phyloP scores from a whole-genome alignment of 179 eudicot species.

The Dionaea muscipula region DNA sequence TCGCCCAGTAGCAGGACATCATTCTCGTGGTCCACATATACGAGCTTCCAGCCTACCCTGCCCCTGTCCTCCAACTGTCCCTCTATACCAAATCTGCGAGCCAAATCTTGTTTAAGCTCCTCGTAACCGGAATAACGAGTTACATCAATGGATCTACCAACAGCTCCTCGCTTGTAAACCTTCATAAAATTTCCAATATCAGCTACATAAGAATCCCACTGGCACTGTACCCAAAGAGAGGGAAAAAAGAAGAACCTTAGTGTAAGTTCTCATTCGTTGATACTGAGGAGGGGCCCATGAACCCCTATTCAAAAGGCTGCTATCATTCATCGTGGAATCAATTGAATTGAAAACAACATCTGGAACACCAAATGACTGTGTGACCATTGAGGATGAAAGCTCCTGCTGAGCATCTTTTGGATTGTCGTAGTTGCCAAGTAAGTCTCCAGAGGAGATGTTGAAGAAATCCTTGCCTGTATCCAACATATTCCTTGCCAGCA shows the following conservation, averaged over 20 bases:
- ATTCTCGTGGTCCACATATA: constrained; percentile 83
- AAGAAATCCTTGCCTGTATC: constrained; percentile 48
- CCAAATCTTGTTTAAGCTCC: constrained; percentile 85
- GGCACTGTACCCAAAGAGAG: background rate
- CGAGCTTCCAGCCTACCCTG: constrained; percentile 91
- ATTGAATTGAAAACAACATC: constrained; percentile 71
- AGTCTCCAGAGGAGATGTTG: constrained; percentile 44
- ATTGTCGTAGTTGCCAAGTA: constrained; percentile 49
- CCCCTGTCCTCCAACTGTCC: constrained; percentile 92
- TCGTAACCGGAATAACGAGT: constrained; percentile 78
- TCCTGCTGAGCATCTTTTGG: constrained; percentile 76
- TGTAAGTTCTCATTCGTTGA: constrained; percentile 77
- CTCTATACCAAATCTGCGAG: constrained; percentile 91
- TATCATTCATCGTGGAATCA: constrained; percentile 67
- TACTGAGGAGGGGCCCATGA: constrained; percentile 65
- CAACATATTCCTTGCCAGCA: constrained; percentile 38
- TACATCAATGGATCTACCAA: constrained; percentile 92
- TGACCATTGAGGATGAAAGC: constrained; percentile 80
- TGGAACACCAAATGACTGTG: constrained; percentile 88
- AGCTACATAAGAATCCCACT: constrained; percentile 6
- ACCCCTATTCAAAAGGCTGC: constrained; percentile 52
- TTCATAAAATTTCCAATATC: constrained; percentile 12
- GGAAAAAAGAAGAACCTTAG: constrained; percentile 41
- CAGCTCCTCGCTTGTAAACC: constrained; percentile 99
- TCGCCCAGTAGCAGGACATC: constrained; percentile 94